Conservation (phyloP, 1,139 yeast species). For the Kodamaea suecica region DNA sequence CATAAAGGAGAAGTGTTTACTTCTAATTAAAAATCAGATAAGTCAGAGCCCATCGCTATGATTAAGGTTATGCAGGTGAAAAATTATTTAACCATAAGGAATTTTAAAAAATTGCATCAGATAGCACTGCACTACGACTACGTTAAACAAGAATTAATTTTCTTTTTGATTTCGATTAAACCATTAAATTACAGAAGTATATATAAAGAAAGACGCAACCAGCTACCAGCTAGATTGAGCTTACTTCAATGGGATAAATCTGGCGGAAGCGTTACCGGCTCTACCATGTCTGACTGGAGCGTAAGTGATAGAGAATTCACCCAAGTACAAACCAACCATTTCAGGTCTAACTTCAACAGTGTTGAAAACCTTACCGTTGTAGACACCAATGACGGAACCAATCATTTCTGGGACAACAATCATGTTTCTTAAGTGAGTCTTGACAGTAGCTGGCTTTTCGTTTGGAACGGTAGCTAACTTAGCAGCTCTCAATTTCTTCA, state of each 20-base stretch:
- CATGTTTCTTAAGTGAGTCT: constrained; percentile 99
- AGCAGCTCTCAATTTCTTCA: constrained; percentile 98
- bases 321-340: constrained; percentile 99
- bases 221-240: constrained; percentile 10
- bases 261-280: constrained; percentile 92
- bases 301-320: constrained; percentile 99
- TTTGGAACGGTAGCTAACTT: constrained; percentile 88
- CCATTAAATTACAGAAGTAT: constrained; percentile 17
- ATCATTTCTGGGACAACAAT: constrained; percentile 99
- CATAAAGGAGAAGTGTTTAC: too few species aligned
- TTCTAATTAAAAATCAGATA: too few species aligned
- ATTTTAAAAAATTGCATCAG: too few species aligned
- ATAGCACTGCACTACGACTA: too few species aligned
- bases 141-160: neutral
- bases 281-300: constrained; percentile 99
- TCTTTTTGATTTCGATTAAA: constrained; percentile 11
- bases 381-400: constrained; percentile 97
- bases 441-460: constrained; percentile 97
- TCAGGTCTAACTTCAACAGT: constrained; percentile 98
- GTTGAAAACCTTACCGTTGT: constrained; percentile 99
- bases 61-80: neutral
- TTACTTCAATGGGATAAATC: constrained; percentile 69
- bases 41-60: neutral
- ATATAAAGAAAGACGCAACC: constrained; percentile 7
- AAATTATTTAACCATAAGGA: neutral